Evolutionary conservation across 371 early-diverging fungal genomes (phyloP), one percentile per base, ranked within the genome.

Genomic region (Chytridium lagenaria): DNA sequence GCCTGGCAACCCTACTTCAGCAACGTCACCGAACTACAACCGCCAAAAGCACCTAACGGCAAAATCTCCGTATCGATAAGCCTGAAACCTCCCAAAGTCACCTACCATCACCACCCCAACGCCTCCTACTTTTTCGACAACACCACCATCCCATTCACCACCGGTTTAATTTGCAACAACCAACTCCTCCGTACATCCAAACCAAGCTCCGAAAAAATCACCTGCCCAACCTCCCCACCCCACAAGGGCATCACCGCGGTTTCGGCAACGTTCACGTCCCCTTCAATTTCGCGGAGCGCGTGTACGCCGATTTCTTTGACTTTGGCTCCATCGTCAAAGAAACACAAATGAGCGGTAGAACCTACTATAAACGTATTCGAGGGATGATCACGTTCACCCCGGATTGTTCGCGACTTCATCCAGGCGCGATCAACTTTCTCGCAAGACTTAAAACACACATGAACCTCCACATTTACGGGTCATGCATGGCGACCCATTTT

Each of bases 361-460:
- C 38, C n/a, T 66, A 28, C 26, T 38, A 44, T 28, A 66, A 44
- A 37, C 39, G 66, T 2, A 40, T 38, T 7, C 39, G 49, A 26
- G 66, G 66, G 10, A 28, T 66, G 26, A 33, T 66, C 26, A 44
- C 49, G 5, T 66, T 66, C 66, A 66, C 66, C 23, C 66, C 66
- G 2, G 15, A 38, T 16, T 66, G 66, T 28, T 23, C 38, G 49
- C 38, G 66, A 5, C 26, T 66, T 16, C 44, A 38, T 16, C 66
- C 66, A 2, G 66, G 66, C 22, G 66, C 49, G n/a, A 66, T 66
- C 66, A 66, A 66, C 66, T 66, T n/a, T 30, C 66, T 66, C 7
- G 44, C 49, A 33, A 30, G 44, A 44, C 66, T 66, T 28, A 38
- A 16, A 16, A n/a, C 12, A 7, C 5, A 16, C 22, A 66, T 66